Base-by-base conservation (phyloP, 176 grass and related monocot genomes). In the Cenchrus americanus region DNA sequence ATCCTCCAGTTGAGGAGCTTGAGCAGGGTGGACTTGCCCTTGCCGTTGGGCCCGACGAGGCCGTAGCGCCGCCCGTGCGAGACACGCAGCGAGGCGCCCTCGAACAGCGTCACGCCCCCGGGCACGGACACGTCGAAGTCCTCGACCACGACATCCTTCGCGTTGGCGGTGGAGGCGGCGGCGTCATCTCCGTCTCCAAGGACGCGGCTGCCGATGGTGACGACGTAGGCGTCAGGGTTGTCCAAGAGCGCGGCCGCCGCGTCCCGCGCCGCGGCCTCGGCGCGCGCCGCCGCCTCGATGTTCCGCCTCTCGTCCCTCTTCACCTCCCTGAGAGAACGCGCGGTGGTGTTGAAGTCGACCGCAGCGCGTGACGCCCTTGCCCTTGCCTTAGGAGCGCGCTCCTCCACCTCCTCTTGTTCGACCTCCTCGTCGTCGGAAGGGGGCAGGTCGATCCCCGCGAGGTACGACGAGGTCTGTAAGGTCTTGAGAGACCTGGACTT, bases 1-100 rank as follows among this genome's bases (percentile, higher is more conserved):
- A 85, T 80, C 67, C 81, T 71, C 84, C 91, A 90, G 14, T 81
- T 50, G 77, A 93, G 87, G 26, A 93, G 80, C 65, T 90, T 93
- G 12, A 92, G 80, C 19, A 92, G 83, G 48, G 90, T 92, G 48
- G 90, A 86, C 51, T 89, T 92, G 3, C 90, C 90, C 83, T 83
- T 92, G 11, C 86, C 90, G 73, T 92, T 89, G 58, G 90, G 90
- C 2, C 90, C 90, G 3, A 92, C 86, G 67, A 92, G 84, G 34
- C 86, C 90, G 24, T 92, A 92, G 50, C 86, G 80, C 30, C 83
- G 82, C 18, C 86, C 90, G 53, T 92, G 90, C n/a, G 86, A 67
- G 68, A 92, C 88, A 59, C 72, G 67, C 5, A 92, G 79, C 4
- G 90, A 80, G 3, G 90, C 83, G 74, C 88, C 83, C 86, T 89